Conservation (phyloP, 2,329 filamentous ascomycete species). For the Alternaria triticimaculans region DNA sequence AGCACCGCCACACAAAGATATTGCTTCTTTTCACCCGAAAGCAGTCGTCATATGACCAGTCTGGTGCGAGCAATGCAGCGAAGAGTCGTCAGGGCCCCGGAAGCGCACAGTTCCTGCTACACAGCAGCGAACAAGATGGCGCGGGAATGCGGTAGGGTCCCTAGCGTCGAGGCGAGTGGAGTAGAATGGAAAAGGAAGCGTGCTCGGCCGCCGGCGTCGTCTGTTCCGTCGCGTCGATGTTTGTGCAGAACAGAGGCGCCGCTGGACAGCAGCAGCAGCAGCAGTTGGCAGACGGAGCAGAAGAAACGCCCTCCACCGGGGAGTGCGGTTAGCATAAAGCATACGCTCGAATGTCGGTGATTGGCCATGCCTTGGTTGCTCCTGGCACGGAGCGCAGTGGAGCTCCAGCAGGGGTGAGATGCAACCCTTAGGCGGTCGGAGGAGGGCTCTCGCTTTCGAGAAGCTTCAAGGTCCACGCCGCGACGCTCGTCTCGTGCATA, state of each 20-base stretch:
- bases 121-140: conserved; percentile 29
- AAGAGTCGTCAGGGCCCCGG: conserved; percentile 5
- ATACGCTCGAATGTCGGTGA: conserved; percentile 30
- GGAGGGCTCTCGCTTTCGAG: conserved; percentile 8
- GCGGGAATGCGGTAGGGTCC: conserved; percentile 24
- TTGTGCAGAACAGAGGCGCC: conserved; percentile 12
- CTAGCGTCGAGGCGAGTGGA: conserved; percentile 25
- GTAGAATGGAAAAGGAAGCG: conserved; percentile 11
- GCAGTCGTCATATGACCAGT: conserved; percentile 6
- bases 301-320: conserved; percentile 28
- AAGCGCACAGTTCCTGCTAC: conserved; percentile 35
- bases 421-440: conserved; percentile 37
- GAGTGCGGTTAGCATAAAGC: conserved; percentile 42
- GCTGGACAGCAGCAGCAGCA: conserved; percentile 16
- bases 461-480: conserved; percentile 10
- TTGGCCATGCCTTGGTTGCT: conserved; percentile 27
- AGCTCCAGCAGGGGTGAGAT: conserved; percentile 27
- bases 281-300: conserved; percentile 26
- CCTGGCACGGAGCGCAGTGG: conserved; percentile 35
- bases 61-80: not conserved
- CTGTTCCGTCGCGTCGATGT: not conserved
- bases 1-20: conserved; percentile 26
- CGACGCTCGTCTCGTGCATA: conserved; percentile 11
- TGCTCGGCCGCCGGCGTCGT: not conserved
- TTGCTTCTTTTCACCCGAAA: conserved; percentile 9